Base-by-base conservation (phyloP, 768 basidiomycete genomes). In the Phlegmacium glaucopus region DNA sequence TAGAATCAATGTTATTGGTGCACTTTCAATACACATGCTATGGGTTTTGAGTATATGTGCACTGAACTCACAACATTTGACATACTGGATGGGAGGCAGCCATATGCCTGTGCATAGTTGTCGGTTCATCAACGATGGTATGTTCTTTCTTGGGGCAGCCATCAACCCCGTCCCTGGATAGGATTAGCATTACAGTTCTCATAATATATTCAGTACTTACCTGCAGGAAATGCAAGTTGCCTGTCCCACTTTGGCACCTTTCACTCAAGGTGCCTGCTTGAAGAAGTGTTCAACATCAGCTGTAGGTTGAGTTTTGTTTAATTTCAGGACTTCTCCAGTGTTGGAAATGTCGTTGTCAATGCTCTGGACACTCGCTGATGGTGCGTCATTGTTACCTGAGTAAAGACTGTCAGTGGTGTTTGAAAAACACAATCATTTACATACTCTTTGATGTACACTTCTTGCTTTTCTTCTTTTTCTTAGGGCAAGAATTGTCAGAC, bases 381-480 rank as follows among this genome's bases (percentile, higher is more conserved):
- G 30, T 13, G 13, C 30, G 30, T 32, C 30, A 32, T 32, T 32
- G 13, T 32, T 32, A 13, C 30, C 30, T 32, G 30, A 32, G 13
- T 8, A 8, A 13, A 32, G 30, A 13, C 13, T 32, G 30, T 32
- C 30, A 32, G 30, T 32, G 15, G n/a, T 38, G 18, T 38, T 22
- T n/a, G 39, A 12, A n/a, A 28, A 38, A 47, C 15, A 29, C 2
- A 16, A 17, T 47, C n/a, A 9, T 6, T 32, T 36, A 13, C 27
- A 37, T 25, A 40, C 45, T 38, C 18, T 15, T 40, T n/a, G 45
- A 39, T 22, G 37, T 47, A 9, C 27, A 28, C 10, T 27, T 40
- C 38, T 47, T 47, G 11, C 39, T 47, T 39, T 42, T 47, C 46
- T 47, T 47, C 11, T 17, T 22, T 29, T 47, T 47, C 13, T n/a